Percentiles rank a stretch among this genome's conserved stretches.
phyloP scores from a whole-genome alignment of 306 rosid species.

The Cucurbita ficifolia region DNA sequence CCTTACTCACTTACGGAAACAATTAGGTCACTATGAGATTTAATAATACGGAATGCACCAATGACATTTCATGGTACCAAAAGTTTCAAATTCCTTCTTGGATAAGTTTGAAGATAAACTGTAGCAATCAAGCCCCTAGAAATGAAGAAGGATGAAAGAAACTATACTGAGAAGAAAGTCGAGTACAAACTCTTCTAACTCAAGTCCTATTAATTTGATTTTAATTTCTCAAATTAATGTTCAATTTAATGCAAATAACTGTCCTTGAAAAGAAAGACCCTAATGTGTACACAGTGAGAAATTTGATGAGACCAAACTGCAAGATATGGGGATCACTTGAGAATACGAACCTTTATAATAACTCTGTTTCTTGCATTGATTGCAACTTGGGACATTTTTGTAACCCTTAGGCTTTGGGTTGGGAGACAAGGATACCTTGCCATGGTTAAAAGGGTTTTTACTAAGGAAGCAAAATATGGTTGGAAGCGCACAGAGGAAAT shows the following conservation, averaged over 20 bases:
- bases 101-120: background rate
- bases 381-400: background rate
- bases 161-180: background rate
- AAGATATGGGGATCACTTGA: background rate
- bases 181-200: background rate
- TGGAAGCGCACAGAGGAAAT: background rate
- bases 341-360: background rate
- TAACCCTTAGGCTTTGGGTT: background rate
- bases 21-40: background rate
- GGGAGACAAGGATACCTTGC: background rate
- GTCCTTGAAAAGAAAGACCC: background rate
- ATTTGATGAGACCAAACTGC: background rate
- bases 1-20: slow-evolving; percentile 1
- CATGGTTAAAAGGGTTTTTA: background rate
- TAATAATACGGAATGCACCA: background rate
- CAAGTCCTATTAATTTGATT: background rate
- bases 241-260: background rate
- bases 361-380: background rate
- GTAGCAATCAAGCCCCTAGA: background rate
- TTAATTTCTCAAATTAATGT: background rate
- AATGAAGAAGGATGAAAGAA: slow-evolving; percentile 4
- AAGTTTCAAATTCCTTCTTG: background rate
- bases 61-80: background rate
- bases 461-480: background rate
- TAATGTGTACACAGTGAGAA: slow-evolving; percentile 2